Evolutionary conservation across 306 rosid genomes (phyloP).

Genomic region (Benincasa hispida): DNA sequence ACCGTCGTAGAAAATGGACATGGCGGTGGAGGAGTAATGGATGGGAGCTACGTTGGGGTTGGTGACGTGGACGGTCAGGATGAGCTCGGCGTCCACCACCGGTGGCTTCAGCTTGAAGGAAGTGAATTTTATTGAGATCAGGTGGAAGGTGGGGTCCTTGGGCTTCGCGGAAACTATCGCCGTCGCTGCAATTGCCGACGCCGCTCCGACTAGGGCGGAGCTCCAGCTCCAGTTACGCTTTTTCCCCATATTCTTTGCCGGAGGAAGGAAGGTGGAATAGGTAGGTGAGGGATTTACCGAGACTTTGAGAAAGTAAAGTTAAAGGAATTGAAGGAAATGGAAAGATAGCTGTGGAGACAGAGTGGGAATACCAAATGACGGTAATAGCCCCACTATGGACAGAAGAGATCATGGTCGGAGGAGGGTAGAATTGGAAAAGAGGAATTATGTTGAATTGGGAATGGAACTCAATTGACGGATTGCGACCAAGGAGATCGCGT

Average conservation of each 20-base stretch:
- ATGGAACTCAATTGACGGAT: neutral
- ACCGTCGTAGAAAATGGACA: slow-evolving; percentile 79
- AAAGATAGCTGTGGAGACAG: neutral
- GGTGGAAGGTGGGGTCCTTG: slow-evolving; percentile 65
- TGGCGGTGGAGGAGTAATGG: slow-evolving; percentile 60
- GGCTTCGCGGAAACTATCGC: slow-evolving; percentile 51
- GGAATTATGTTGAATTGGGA: neutral
- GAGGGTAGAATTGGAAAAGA: neutral
- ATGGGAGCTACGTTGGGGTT: slow-evolving; percentile 73
- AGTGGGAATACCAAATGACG: neutral
- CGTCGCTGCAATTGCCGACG: slow-evolving; percentile 50
- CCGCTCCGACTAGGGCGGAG: slow-evolving; percentile 65
- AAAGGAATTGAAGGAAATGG: neutral
- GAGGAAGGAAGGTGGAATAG: neutral
- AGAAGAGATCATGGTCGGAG: neutral
- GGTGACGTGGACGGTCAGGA: slow-evolving; percentile 70
- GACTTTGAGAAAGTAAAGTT: neutral
- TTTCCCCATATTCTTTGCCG: slow-evolving; percentile 17
- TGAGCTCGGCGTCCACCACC: slow-evolving; percentile 47
- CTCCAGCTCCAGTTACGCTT: slow-evolving; percentile 52
- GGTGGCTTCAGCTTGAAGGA: slow-evolving; percentile 58
- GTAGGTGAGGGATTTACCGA: neutral
- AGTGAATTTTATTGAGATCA: slow-evolving; percentile 61
- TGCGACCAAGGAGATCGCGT: neutral
- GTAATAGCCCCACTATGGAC: neutral